Base-by-base conservation (phyloP, 371 early-diverging fungal genomes). In the Agmasoma carcini region DNA sequence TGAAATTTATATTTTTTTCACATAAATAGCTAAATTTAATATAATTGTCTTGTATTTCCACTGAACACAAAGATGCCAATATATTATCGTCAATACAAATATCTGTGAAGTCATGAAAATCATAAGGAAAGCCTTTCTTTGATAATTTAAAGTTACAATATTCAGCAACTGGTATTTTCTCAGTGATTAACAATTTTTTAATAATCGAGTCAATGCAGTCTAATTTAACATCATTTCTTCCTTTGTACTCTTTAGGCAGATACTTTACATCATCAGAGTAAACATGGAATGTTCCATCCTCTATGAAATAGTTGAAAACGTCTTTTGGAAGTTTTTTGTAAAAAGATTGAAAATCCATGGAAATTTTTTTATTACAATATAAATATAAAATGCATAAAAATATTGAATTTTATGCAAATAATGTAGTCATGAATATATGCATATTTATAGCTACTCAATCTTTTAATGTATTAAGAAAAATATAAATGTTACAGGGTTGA, bases 101-200 rank as follows among this genome's bases (percentile, higher is more conserved):
- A 30, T 76, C 74, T 26, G 62, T 33, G 55, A 74, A 76, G 36
- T 70, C 72, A 3, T 40, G 34, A 69, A 68, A 72, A 53, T 69
- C 66, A 2, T 66, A 61, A 36, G 71, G 73, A 34, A 55, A 62
- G 0, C 72, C 76, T 31, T 51, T 44, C 47, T 59, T 55, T 20
- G 39, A 36, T 29, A 62, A 38, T 38, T 50, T 15, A 48, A 26
- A 33, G 49, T 63, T 25, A 6, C 17, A 27, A 59, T 73, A 76
- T 63, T 74, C 76, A 44, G 66, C 45, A 1, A 74, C 67, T n/a
- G 57, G 22, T 23, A 34, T 20, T 17, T 51, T 61, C 20, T 27
- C 37, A 30, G 31, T 37, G 2, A 40, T 40, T 22, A 70, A 46
- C 1, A 56, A 1, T 20, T 17, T 2, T 41, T 55, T 50, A 12